Percentiles rank a stretch among this genome's conserved stretches.
Evolutionary conservation across 371 early-diverging fungal species (phyloP).

Genomic region (Mortierella sp.): DNA sequence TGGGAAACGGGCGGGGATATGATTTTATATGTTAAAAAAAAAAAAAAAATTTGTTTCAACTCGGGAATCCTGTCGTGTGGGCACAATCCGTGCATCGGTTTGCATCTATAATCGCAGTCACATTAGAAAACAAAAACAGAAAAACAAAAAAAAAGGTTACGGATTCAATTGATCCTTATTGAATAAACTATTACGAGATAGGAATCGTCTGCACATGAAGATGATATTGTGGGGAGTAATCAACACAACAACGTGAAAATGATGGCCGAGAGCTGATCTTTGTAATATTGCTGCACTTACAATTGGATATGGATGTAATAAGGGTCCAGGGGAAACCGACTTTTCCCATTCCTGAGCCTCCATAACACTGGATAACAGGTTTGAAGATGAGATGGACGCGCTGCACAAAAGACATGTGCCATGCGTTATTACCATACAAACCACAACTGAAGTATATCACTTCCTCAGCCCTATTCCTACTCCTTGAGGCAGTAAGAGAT

Average conservation of each 20-base stretch:
- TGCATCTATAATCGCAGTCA: constrained; percentile 1
- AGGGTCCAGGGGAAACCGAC: constrained; percentile 1
- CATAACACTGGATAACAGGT: background rate
- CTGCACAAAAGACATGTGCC: background rate
- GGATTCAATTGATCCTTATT: constrained; percentile 5
- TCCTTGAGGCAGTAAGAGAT: background rate
- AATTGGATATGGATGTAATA: background rate
- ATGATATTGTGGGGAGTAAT: constrained; percentile 1
- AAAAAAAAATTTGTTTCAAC: background rate
- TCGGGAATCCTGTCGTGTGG: background rate
- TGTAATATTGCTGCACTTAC: background rate
- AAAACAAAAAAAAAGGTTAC: background rate
- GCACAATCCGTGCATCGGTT: background rate
- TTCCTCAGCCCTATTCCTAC: background rate
- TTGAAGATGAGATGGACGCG: background rate
- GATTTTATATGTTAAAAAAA: background rate
- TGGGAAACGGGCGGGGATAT: background rate
- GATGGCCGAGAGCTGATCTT: background rate
- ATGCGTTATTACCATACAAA: too few species aligned
- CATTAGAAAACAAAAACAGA: background rate
- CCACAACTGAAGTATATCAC: background rate
- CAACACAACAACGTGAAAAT: background rate
- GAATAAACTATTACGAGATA: constrained; percentile 7
- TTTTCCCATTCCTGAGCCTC: constrained; percentile 4
- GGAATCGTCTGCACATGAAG: background rate